phyloP scores from a whole-genome alignment of 306 rosid species.

The Rosa lucieae region DNA sequence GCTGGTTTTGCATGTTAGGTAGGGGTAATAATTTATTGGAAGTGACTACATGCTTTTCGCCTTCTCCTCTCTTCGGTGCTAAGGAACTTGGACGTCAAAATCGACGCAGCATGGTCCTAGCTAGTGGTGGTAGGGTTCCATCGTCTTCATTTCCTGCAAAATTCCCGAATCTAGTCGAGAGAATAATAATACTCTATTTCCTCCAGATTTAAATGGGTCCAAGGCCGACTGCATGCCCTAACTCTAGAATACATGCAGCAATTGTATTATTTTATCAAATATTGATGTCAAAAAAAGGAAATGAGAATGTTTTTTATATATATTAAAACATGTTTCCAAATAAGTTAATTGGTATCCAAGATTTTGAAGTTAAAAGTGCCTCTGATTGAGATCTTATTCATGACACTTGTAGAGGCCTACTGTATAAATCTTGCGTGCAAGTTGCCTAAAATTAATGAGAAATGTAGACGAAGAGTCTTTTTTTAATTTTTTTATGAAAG shows the following conservation, averaged over 20 bases:
- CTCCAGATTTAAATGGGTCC: background rate
- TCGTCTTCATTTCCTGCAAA: background rate
- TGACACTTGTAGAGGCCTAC: too few species aligned
- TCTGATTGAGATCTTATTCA: too few species aligned
- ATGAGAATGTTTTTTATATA: background rate
- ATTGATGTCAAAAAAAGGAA: background rate
- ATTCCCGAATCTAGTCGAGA: background rate
- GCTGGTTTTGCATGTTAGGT: background rate
- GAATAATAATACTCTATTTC: background rate
- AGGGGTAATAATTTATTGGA: background rate
- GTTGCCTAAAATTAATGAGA: too few species aligned
- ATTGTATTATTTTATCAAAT: background rate
- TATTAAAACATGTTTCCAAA: background rate
- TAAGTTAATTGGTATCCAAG: background rate
- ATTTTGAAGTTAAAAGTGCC: background rate
- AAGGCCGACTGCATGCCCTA: background rate
- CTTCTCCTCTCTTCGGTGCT: conserved; percentile 34
- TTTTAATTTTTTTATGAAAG: too few species aligned
- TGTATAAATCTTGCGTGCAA: background rate
- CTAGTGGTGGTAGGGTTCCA: conserved; percentile 7
- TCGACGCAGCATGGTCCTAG: background rate
- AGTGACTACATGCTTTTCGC: background rate
- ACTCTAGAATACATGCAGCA: background rate
- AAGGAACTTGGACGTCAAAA: conserved; percentile 35
- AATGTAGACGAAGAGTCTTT: too few species aligned